Conservation (phyloP, 345 rosid genomes). For the Corymbia maculata region DNA sequence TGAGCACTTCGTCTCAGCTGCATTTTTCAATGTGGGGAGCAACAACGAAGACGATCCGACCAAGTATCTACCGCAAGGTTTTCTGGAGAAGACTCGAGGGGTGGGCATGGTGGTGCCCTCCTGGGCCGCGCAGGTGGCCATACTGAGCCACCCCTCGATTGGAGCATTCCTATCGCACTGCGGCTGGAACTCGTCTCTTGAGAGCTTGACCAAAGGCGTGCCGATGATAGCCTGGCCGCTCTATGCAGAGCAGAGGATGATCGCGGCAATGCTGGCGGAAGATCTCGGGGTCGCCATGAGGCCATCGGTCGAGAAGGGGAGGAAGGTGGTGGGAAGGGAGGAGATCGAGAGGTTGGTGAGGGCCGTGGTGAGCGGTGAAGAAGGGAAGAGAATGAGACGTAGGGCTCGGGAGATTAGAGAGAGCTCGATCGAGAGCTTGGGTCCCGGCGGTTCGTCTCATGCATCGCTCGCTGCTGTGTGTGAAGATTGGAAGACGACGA, state of each 20-base stretch:
- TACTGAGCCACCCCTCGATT: constrained; percentile 20
- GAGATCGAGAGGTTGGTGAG: constrained; percentile 23
- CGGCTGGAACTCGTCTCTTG: constrained; percentile 42
- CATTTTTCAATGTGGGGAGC: constrained; percentile 5
- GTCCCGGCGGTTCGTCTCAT: constrained; percentile 9
- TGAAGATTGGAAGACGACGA: background rate
- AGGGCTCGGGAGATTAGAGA: constrained; percentile 11
- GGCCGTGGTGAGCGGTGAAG: constrained; percentile 19
- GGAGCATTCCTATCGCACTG: constrained; percentile 43
- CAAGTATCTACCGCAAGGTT: constrained; percentile 23
- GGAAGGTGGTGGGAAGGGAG: constrained; percentile 12
- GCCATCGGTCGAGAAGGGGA: background rate
- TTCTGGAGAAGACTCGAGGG: constrained; percentile 10
- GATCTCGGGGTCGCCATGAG: constrained; percentile 28
- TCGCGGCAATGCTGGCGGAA: constrained; percentile 24
- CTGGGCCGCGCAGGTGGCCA: constrained; percentile 27
- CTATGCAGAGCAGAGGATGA: constrained; percentile 38
- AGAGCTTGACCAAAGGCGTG: constrained; percentile 27
- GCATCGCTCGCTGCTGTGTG: background rate
- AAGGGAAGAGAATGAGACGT: constrained; percentile 9
- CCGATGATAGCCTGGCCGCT: constrained; percentile 49
- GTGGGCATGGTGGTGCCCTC: constrained; percentile 14
- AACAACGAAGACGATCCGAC: constrained; percentile 13
- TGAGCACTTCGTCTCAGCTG: background rate
- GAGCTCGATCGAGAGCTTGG: constrained; percentile 11